phyloP scores from a whole-genome alignment of 352 stramenopile genomes.

The Phytopythium chamaehyphon region DNA sequence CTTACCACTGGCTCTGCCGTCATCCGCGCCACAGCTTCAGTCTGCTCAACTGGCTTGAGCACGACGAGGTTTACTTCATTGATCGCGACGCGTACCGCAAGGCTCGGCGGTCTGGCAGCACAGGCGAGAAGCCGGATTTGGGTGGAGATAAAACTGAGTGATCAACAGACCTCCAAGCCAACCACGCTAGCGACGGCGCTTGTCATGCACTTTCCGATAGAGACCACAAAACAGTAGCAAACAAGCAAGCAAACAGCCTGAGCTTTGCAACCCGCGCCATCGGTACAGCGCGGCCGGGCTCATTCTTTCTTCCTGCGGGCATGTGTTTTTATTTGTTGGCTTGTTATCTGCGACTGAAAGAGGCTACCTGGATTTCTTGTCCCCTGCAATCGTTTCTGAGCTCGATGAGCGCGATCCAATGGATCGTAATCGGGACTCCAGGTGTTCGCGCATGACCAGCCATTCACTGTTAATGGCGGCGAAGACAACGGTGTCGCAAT shows the following conservation, averaged over 20 bases:
- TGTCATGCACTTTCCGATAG: background rate
- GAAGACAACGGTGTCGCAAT: slow-evolving; percentile 84
- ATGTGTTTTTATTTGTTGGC: background rate
- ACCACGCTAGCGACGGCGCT: background rate
- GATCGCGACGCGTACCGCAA: slow-evolving; percentile 78
- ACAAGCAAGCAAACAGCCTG: slow-evolving; percentile 3
- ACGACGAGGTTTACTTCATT: slow-evolving; percentile 77
- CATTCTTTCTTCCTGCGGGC: too few species aligned
- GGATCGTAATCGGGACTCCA: slow-evolving; percentile 19
- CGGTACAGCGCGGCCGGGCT: too few species aligned
- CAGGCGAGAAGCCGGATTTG: slow-evolving; percentile 13
- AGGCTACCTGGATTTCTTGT: slow-evolving; percentile 39
- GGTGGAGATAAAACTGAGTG: slow-evolving; percentile 22
- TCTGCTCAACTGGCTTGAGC: slow-evolving; percentile 78
- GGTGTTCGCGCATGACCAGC: slow-evolving; percentile 58
- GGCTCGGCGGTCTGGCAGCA: slow-evolving; percentile 52
- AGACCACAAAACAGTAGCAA: background rate
- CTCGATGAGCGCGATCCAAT: background rate
- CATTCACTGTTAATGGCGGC: slow-evolving; percentile 87
- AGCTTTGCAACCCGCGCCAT: slow-evolving; percentile 18
- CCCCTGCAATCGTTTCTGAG: slow-evolving; percentile 4
- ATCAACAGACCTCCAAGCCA: slow-evolving; percentile 1
- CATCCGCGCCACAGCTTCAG: slow-evolving; percentile 57
- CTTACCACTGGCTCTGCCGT: slow-evolving; percentile 77
- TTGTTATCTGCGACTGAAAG: background rate